Conservation (phyloP, 805 yeast genomes). For the Yarrowia phangngaensis region DNA sequence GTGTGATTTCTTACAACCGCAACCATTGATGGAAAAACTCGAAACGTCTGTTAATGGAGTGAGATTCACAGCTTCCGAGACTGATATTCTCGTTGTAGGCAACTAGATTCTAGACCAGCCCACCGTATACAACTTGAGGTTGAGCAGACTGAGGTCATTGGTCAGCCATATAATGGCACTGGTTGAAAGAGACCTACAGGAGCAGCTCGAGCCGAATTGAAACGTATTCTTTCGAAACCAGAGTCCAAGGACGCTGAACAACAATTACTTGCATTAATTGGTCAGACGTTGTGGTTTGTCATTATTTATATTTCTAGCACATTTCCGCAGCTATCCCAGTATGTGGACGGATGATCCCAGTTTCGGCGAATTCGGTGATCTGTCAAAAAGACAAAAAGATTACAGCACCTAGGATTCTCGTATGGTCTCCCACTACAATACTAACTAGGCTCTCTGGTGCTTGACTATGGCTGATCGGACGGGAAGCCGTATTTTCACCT, state of each 20-base stretch:
- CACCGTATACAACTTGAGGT: no score
- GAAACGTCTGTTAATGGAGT: no score
- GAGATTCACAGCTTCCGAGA: no score
- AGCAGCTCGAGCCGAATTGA: background rate
- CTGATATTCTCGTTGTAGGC: no score
- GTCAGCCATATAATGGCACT: background rate
- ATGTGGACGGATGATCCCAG: no score
- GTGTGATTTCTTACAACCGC: no score
- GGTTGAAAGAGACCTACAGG: slow-evolving; percentile 13
- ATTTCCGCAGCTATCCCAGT: no score
- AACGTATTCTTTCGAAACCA: background rate
- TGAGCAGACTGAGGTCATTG: slow-evolving; percentile 4
- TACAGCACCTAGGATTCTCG: slow-evolving; percentile 26
- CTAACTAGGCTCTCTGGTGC: slow-evolving; percentile 27
- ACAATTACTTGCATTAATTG: background rate
- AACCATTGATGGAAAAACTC: no score
- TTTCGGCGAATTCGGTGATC: no score
- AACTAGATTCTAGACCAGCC: no score
- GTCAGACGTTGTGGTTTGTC: slow-evolving; percentile 1
- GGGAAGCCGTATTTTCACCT: slow-evolving; percentile 27
- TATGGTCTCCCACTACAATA: slow-evolving; percentile 27
- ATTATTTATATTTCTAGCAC: slow-evolving; percentile 12
- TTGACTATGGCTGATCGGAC: slow-evolving; percentile 27
- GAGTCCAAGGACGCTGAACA: slow-evolving; percentile 1
- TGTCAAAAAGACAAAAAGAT: slow-evolving; percentile 12